These are phyloP conservation scores for Alternaria sp. DNA, from an alignment of 2,329 filamentous ascomycete genomes.

Conservation along the genomic window DNA sequence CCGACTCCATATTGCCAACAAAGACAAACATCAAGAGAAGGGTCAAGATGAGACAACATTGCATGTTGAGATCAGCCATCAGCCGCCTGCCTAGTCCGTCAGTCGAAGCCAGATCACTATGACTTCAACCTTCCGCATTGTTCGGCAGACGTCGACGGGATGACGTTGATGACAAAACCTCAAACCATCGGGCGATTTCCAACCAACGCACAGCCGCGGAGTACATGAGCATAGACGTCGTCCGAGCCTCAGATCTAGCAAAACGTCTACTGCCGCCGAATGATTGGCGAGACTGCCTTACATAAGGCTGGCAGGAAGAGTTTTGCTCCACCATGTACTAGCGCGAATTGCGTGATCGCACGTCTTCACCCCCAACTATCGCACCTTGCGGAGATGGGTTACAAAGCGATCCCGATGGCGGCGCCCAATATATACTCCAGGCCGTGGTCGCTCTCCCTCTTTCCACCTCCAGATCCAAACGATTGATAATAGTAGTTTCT, in stretches of 20 bases:
- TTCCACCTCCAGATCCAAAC: conserved; percentile 30
- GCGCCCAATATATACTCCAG: conserved; percentile 41
- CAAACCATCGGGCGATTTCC: conserved; percentile 18
- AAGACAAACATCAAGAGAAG: conserved; percentile 18
- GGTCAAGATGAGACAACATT: conserved; percentile 12
- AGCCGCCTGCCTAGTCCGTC: not conserved
- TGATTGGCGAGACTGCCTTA: conserved; percentile 35
- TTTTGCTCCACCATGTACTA: conserved; percentile 37
- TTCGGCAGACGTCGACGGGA: conserved; percentile 13
- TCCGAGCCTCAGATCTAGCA: conserved; percentile 10
- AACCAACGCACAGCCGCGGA: conserved; percentile 24
- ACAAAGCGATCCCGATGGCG: conserved; percentile 43
- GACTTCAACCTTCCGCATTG: conserved; percentile 11
- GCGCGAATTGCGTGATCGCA: conserved; percentile 48
- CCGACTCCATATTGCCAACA: conserved; percentile 11
- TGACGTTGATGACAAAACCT: conserved; percentile 31
- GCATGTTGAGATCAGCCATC: not conserved
- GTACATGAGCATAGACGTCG: conserved; percentile 21
- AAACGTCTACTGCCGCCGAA: conserved; percentile 18
- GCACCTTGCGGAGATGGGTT: conserved; percentile 41
- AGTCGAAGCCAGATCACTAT: conserved; percentile 3
- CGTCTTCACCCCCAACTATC: conserved; percentile 40
- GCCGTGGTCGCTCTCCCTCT: conserved; percentile 23
- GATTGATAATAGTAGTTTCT: conserved; percentile 35
- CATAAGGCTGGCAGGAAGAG: conserved; percentile 30